Evolutionary conservation across 2,329 filamentous ascomycete species (phyloP).

Genomic region (Aspergillus amoenus): DNA sequence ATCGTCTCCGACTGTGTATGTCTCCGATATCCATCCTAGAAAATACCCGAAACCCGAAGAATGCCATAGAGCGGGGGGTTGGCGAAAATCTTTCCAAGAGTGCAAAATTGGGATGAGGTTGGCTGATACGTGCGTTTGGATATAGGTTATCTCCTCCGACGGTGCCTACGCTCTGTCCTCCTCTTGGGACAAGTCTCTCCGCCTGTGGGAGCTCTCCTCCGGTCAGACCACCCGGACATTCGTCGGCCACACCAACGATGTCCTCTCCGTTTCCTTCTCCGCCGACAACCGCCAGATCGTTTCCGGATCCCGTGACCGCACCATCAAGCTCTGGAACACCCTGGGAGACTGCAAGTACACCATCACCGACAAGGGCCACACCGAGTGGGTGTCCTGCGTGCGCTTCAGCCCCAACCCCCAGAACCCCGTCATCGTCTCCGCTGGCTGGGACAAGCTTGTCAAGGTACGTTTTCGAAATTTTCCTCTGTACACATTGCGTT

Average conservation of each 20-base stretch:
- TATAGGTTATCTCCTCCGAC: slow-evolving; percentile 96
- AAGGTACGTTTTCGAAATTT: slow-evolving; percentile 70
- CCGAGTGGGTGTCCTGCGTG: slow-evolving; percentile 99
- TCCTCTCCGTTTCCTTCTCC: slow-evolving; percentile 99
- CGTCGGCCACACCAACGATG: slow-evolving; percentile 98
- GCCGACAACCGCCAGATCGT: slow-evolving; percentile 99
- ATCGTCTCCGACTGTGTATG: slow-evolving; percentile 99
- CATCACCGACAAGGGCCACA: slow-evolving; percentile 99
- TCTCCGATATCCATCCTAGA: slow-evolving; percentile 35
- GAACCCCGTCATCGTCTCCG: slow-evolving; percentile 98
- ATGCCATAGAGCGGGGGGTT: background rate
- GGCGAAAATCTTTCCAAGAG: slow-evolving; percentile 1
- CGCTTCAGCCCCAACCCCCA: slow-evolving; percentile 99
- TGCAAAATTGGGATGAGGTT: slow-evolving; percentile 17
- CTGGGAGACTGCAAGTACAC: slow-evolving; percentile 99
- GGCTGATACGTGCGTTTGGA: slow-evolving; percentile 29
- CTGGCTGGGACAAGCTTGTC: slow-evolving; percentile 99
- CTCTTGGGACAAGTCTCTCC: slow-evolving; percentile 99
- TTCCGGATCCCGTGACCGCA: slow-evolving; percentile 95
- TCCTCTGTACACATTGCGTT: background rate
- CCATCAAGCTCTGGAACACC: slow-evolving; percentile 99
- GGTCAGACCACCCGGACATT: slow-evolving; percentile 97
- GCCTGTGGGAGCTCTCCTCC: slow-evolving; percentile 97
- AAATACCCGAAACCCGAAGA: slow-evolving; percentile 1
- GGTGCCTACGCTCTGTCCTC: slow-evolving; percentile 98